These are phyloP conservation scores for Penicillium paxilli DNA, from an alignment of 495 filamentous ascomycete species.

Conservation along the genomic window DNA sequence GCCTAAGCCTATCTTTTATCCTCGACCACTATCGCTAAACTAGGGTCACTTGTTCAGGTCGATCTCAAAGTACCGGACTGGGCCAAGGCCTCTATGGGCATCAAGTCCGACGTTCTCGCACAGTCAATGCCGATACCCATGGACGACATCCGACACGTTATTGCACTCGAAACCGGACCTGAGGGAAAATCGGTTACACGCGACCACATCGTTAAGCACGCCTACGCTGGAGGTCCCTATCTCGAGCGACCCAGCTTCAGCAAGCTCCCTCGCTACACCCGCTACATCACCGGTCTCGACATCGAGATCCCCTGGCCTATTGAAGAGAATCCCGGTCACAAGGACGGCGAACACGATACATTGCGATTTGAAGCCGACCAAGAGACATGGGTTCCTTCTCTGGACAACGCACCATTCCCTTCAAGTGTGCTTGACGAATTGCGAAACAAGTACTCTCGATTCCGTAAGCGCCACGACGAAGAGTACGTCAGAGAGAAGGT, in stretches of 20 bases:
- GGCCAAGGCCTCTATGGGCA: constrained; percentile 41
- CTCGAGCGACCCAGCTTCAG: constrained; percentile 32
- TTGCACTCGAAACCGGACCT: constrained; percentile 50
- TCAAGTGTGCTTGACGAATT: constrained; percentile 79
- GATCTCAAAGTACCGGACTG: constrained; percentile 59
- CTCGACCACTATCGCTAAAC: constrained; percentile 6
- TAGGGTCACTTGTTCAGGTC: constrained; percentile 38
- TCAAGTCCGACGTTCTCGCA: constrained; percentile 42
- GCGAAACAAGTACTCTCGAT: constrained; percentile 78
- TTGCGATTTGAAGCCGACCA: constrained; percentile 72
- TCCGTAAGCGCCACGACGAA: constrained; percentile 76
- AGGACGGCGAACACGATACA: constrained; percentile 67
- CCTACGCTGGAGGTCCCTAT: constrained; percentile 43
- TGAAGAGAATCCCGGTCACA: constrained; percentile 32
- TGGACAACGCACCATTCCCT: constrained; percentile 79
- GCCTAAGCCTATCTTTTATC: background rate
- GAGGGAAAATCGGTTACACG: constrained; percentile 60
- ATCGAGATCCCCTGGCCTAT: constrained; percentile 75
- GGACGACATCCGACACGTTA: constrained; percentile 74
- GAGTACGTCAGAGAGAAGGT: constrained; percentile 56
- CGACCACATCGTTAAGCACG: constrained; percentile 74
- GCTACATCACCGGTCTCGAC: constrained; percentile 45
- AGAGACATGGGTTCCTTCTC: constrained; percentile 70
- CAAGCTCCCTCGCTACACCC: constrained; percentile 38
- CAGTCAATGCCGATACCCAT: constrained; percentile 58